A percentile compares a stretch with the other conserved stretches of the same genome.
These are phyloP conservation scores for Fremontodendron californicum DNA, from an alignment of 345 rosid genomes.

Conservation along the genomic window DNA sequence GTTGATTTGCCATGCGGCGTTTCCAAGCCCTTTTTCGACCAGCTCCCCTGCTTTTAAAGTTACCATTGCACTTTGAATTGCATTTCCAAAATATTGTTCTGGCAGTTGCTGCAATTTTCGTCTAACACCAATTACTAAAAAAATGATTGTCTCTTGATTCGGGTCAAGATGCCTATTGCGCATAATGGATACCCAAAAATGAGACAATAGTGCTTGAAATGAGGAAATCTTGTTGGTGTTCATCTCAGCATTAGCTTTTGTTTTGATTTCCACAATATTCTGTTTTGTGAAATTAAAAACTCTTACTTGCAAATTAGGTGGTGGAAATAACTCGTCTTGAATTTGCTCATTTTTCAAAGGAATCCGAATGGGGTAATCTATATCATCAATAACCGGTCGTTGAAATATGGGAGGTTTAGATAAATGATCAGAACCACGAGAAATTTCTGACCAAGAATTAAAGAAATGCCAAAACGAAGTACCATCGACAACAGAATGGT, in stretches of 20 bases:
- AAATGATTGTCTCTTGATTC: not conserved
- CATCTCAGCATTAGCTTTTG: constrained; percentile 32
- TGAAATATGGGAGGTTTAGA: not conserved
- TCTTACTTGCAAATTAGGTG: constrained; percentile 22
- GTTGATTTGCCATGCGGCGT: not conserved
- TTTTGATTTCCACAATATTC: constrained; percentile 27
- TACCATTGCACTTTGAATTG: not conserved
- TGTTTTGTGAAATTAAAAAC: constrained; percentile 28
- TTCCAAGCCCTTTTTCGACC: not conserved
- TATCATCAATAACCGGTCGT: not conserved
- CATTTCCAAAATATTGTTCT: not conserved
- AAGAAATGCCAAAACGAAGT: constrained; percentile 38
- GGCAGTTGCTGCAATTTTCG: not conserved
- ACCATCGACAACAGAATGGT: constrained; percentile 36
- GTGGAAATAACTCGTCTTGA: not conserved
- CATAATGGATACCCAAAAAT: constrained; percentile 23
- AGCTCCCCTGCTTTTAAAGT: not conserved
- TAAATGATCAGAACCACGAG: not conserved
- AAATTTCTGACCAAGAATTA: constrained; percentile 19
- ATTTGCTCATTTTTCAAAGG: not conserved
- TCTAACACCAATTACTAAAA: not conserved
- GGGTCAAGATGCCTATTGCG: not conserved
- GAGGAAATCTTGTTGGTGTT: constrained; percentile 24
- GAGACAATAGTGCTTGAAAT: constrained; percentile 28
- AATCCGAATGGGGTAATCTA: constrained; percentile 24